Conservation (phyloP, 2,329 filamentous ascomycete genomes). For the Zalaria obscura region DNA sequence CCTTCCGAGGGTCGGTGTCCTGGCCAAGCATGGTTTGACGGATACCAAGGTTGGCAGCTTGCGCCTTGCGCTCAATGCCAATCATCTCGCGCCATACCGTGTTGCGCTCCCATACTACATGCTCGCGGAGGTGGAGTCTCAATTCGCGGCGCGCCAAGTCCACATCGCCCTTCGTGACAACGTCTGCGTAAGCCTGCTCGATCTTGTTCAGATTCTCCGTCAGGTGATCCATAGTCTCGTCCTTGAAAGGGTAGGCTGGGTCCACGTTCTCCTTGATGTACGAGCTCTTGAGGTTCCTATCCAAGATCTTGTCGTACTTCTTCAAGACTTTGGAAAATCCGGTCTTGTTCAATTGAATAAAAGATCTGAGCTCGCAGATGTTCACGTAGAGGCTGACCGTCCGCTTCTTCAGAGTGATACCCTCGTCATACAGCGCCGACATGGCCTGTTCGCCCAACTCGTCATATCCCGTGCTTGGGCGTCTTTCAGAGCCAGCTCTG, state of each 20-base stretch:
- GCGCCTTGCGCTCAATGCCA: constrained; percentile 86
- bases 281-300: constrained; percentile 60
- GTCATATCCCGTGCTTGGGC: constrained; percentile 20
- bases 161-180: constrained; percentile 72
- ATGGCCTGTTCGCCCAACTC: constrained; percentile 67
- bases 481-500: background rate
- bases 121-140: constrained; percentile 79
- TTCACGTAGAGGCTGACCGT: constrained; percentile 79
- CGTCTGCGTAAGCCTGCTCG: constrained; percentile 64
- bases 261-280: constrained; percentile 68
- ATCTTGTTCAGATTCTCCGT: constrained; percentile 60
- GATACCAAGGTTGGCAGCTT: constrained; percentile 80
- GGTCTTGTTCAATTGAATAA: constrained; percentile 88
- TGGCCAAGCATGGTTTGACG: constrained; percentile 65
- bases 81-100: constrained; percentile 99
- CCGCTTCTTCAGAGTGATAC: constrained; percentile 84
- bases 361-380: constrained; percentile 89
- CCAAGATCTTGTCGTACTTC: constrained; percentile 94
- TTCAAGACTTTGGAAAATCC: constrained; percentile 94
- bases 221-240: constrained; percentile 54
- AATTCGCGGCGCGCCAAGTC: constrained; percentile 69
- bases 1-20: constrained; percentile 51
- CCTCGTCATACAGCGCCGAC: constrained; percentile 52
- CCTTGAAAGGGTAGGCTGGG: constrained; percentile 66
- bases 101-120: constrained; percentile 97